Base-by-base conservation (phyloP, 2,329 filamentous ascomycete species). In the Bipolaris victoriae region DNA sequence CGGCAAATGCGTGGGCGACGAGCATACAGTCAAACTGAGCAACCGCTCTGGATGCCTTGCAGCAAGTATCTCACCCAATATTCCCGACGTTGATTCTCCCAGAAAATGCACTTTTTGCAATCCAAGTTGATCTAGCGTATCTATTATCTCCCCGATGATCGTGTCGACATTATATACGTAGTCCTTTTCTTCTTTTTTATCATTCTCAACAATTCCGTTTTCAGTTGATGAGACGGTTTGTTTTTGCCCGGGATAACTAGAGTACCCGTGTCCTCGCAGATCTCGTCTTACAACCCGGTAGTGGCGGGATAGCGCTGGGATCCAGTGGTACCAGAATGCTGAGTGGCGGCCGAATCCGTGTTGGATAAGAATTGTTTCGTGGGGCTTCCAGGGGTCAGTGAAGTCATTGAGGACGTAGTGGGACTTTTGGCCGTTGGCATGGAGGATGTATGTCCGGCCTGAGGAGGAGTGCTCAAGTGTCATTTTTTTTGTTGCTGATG, bases 271-370 rank as follows among this genome's bases (percentile, higher is more conserved):
- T 0, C 74, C 75, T 11, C 73, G 63, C 0, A 74, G 61, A 57
- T 76, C 74, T 7, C 75, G 68, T 6, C 74, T 62, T 45, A 77
- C 71, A 16, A 77, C 67, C 10, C 64, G 65, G 59, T 73, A 76
- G 6, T 67, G 49, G 1, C 63, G 65, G 1, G 71, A 54, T n/a
- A 77, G 60, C 4, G 66, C 33, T 1, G 75, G 74, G 18, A 77
- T 64, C 74, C 74, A 77, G 47, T 75, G 71, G 52, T 76, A 72
- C 73, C 73, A 77, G 55, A 76, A 75, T 7, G 55, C 66, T 3
- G 69, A 53, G 50, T 74, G 69, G 7, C 75, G 67, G 2, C 63
- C 74, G 52, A 77, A 77, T 7, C 74, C 74, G n/a, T 76, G 74
- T 36, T 77, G 73, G 16, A 77, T 75, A 3, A 77, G 57, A 36